These are phyloP conservation scores for Colletotrichum karsti DNA, from an alignment of 2,329 filamentous ascomycete genomes.

Conservation along the genomic window DNA sequence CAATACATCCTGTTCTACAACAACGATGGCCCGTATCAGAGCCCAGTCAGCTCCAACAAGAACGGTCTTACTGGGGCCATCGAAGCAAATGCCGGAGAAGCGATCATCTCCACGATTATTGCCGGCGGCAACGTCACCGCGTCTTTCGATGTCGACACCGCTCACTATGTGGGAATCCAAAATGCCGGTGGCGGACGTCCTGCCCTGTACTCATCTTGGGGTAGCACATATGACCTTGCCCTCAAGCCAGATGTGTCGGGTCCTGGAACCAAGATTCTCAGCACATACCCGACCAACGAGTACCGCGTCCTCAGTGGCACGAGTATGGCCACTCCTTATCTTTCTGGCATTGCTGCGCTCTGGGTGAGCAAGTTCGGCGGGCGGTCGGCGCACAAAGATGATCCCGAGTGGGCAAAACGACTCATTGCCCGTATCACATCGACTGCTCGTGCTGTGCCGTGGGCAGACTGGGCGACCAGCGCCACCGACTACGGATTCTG, in stretches of 20 bases:
- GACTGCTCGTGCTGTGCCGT: not conserved
- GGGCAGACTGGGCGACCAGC: conserved; percentile 10
- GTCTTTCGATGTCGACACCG: conserved; percentile 32
- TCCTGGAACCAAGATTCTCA: conserved; percentile 7
- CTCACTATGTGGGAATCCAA: not conserved
- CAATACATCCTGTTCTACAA: conserved; percentile 7
- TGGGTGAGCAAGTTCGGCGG: conserved; percentile 36
- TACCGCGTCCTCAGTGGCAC: not conserved
- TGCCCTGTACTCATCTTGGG: conserved; percentile 54
- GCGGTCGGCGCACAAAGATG: conserved; percentile 39
- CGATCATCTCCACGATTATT: conserved; percentile 39
- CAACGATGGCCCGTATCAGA: not conserved
- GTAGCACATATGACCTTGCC: conserved; percentile 18
- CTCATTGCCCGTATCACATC: not conserved
- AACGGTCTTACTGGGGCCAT: conserved; percentile 25
- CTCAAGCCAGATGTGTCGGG: conserved; percentile 7
- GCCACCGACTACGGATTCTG: not conserved
- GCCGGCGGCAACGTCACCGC: conserved; percentile 51
- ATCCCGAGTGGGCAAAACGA: not conserved
- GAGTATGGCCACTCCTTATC: conserved; percentile 2
- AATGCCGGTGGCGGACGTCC: conserved; percentile 9
- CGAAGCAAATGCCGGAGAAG: conserved; percentile 37
- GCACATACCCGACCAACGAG: conserved; percentile 3
- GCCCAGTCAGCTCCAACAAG: not conserved
- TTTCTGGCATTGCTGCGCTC: not conserved